Conservation (phyloP, 2,329 filamentous ascomycete species). For the Botrytis tulipae region DNA sequence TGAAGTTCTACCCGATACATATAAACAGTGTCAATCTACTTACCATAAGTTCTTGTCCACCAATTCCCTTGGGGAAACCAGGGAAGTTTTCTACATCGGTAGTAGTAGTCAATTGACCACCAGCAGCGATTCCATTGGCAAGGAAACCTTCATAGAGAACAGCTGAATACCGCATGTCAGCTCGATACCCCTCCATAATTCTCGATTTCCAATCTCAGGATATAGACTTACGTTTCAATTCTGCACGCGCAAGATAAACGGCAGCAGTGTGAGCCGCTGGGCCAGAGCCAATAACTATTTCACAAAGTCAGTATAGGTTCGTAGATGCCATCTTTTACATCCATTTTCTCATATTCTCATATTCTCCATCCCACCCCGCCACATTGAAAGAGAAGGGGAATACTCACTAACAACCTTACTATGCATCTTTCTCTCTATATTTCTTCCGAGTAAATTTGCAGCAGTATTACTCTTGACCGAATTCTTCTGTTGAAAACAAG, state of each 20-base stretch:
- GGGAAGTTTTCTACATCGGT: conserved; percentile 99
- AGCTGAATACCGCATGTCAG: conserved; percentile 43
- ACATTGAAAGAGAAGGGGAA: neutral
- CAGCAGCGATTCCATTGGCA: conserved; percentile 92
- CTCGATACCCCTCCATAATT: conserved; percentile 36
- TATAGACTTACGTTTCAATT: conserved; percentile 65
- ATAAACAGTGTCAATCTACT: conserved; percentile 18
- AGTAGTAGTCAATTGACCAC: conserved; percentile 95
- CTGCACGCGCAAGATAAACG: conserved; percentile 91
- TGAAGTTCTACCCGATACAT: neutral
- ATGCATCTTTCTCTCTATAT: conserved; percentile 68
- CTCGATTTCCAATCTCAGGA: neutral
- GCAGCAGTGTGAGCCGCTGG: conserved; percentile 96
- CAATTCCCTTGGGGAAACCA: conserved; percentile 86
- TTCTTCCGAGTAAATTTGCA: conserved; percentile 33
- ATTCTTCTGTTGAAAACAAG: conserved; percentile 60
- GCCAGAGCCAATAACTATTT: conserved; percentile 82
- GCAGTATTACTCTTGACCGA: conserved; percentile 37
- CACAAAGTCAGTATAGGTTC: conserved; percentile 22
- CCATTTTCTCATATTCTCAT: neutral
- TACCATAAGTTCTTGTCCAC: conserved; percentile 80
- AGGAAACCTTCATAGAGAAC: conserved; percentile 98
- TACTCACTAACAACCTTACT: conserved; percentile 84
- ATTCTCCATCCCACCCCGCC: neutral
- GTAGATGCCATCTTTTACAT: neutral